Percentiles rank a stretch among this genome's conserved stretches.
phyloP scores from a whole-genome alignment of 164 flowering plant genomes.

The Amborella trichopoda region DNA sequence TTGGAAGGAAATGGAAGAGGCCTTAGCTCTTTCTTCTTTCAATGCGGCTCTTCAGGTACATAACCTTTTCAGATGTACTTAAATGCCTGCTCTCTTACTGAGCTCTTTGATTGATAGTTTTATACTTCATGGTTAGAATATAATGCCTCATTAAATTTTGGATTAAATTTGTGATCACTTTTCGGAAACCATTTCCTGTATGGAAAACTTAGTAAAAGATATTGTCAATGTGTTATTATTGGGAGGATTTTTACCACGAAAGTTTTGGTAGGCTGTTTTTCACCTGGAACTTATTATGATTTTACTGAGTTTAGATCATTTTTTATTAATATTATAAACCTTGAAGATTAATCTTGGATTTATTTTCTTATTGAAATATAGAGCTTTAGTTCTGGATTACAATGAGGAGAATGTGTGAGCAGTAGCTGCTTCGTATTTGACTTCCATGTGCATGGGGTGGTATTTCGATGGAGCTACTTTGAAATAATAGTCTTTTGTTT shows the following conservation, averaged over 20 bases:
- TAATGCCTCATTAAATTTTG: background rate
- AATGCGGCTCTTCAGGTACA: constrained; percentile 36
- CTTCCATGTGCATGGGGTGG: too few species aligned
- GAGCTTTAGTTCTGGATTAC: too few species aligned
- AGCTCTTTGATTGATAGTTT: background rate
- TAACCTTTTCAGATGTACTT: constrained; percentile 1
- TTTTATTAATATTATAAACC: too few species aligned
- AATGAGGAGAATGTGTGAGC: too few species aligned
- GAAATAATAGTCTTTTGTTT: too few species aligned
- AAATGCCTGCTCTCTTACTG: background rate
- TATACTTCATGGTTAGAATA: background rate
- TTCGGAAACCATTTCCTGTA: background rate
- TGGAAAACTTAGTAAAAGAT: background rate
- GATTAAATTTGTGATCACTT: background rate
- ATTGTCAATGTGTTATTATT: background rate
- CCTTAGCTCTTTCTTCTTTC: constrained; percentile 30
- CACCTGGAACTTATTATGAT: background rate
- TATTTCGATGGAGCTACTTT: too few species aligned
- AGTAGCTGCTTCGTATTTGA: too few species aligned
- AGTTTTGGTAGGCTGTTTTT: background rate
- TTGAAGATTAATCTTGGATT: too few species aligned
- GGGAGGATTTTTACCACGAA: background rate
- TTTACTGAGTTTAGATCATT: background rate
- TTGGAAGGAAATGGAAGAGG: constrained; percentile 77
- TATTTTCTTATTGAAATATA: too few species aligned